Base-by-base conservation (phyloP, 768 basidiomycete species). In the Strobilomyces echinocephalus region DNA sequence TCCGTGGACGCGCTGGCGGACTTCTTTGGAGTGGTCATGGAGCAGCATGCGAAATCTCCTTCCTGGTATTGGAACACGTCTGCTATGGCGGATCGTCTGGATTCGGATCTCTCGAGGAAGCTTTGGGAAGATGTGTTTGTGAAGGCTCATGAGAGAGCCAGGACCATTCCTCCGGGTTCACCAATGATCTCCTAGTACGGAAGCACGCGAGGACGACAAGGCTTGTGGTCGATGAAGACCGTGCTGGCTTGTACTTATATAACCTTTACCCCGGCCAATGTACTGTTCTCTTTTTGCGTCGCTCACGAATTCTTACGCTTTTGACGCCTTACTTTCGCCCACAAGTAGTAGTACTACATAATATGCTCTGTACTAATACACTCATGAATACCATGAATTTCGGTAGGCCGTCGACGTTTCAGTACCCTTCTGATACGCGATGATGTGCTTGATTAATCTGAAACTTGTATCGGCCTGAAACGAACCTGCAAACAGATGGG, bases 41-140 rank as follows among this genome's bases (percentile, higher is more conserved):
- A 43, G 21, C 41, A 26, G 11, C 20, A 35, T 26, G 41, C 9
- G 15, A 16, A 28, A 7, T 16, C 49, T 24, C 20, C 49, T 16
- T n/a, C 36, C 21, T 40, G 26, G 43, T 46, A 36, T 16, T 52
- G 51, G 51, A 46, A 20, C 18, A 46, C 44, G n/a, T 46, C 51
- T 24, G 44, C 36, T 15, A 46, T 52, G 36, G 35, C 36, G 15
- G 51, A 46, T 20, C 35, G 51, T 20, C 20, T 46, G 36, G 51
- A 46, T 40, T 52, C 51, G 28, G 51, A 52, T 18, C 30, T 52
- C 30, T 52, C 51, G 44, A 39, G 44, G 28, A 52, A 33, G 30
- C 11, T 46, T 11, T 52, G 51, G 51, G 51, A 52, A 21, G 51
- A 52, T 16, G 51, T 52, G 15, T 52, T 52, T 7, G 44, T 45